Conservation (phyloP, 306 rosid genomes). For the Abrus pulchellus region DNA sequence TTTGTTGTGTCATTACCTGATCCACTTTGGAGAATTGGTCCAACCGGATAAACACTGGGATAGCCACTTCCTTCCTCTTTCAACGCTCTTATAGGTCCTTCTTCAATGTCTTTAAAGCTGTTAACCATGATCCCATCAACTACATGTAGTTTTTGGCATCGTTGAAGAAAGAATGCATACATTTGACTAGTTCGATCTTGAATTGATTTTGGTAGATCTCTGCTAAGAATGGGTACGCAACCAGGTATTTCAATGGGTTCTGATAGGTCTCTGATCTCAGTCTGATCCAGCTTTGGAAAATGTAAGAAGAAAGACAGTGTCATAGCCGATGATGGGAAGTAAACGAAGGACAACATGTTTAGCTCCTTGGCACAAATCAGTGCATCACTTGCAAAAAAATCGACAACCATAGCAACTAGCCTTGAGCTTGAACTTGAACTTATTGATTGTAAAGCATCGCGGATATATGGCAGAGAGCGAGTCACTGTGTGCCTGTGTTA, state of each 20-base stretch:
- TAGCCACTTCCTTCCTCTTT: not conserved
- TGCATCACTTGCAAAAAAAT: slow-evolving; percentile 29
- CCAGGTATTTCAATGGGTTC: slow-evolving; percentile 38
- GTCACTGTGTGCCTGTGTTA: not conserved
- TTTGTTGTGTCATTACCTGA: not conserved
- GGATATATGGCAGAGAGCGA: slow-evolving; percentile 35
- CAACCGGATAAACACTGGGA: slow-evolving; percentile 34
- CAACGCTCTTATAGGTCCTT: slow-evolving; percentile 31
- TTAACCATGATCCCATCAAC: slow-evolving; percentile 46
- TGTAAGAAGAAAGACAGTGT: not conserved
- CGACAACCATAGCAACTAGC: slow-evolving; percentile 4
- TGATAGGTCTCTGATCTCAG: slow-evolving; percentile 4
- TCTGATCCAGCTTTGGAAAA: slow-evolving; percentile 25
- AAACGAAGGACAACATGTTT: slow-evolving; percentile 36
- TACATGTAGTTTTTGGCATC: not conserved
- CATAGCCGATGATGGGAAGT: slow-evolving; percentile 34
- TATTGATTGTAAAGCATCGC: not conserved
- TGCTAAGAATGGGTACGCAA: slow-evolving; percentile 11
- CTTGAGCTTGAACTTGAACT: not conserved
- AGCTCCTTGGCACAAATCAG: slow-evolving; percentile 36
- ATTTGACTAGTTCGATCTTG: slow-evolving; percentile 20
- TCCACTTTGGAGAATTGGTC: slow-evolving; percentile 50
- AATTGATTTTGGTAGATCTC: slow-evolving; percentile 14
- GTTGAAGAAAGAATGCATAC: slow-evolving; percentile 10
- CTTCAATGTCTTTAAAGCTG: slow-evolving; percentile 43